Conservation (phyloP, 2,329 filamentous ascomycete species). For the Venturia asperata region DNA sequence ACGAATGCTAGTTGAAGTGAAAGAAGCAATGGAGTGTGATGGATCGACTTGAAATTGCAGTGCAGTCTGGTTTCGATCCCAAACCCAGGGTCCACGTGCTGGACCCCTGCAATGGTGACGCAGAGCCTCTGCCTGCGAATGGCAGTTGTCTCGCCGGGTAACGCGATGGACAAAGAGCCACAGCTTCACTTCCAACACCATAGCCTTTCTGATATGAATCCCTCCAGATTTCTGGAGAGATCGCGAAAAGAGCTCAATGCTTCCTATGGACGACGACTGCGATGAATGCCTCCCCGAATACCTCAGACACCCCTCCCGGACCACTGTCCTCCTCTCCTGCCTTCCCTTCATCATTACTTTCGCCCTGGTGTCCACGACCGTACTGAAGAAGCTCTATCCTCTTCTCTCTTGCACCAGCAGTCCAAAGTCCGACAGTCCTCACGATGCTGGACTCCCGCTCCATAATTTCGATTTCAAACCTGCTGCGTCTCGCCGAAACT, state of each 20-base stretch:
- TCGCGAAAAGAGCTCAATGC: slow-evolving; percentile 7
- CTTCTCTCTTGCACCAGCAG: slow-evolving; percentile 54
- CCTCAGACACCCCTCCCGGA: slow-evolving; percentile 32
- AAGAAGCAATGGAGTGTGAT: not conserved
- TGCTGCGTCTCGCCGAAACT: slow-evolving; percentile 19
- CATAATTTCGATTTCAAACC: slow-evolving; percentile 21
- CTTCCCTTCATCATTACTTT: slow-evolving; percentile 67
- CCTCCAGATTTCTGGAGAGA: not conserved
- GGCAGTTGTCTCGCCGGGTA: not conserved
- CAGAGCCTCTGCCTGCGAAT: not conserved
- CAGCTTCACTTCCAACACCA: not conserved
- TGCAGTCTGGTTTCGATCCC: not conserved
- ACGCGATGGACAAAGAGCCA: not conserved
- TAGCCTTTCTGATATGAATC: not conserved
- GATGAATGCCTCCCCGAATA: slow-evolving; percentile 52
- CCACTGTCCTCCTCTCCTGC: slow-evolving; percentile 52
- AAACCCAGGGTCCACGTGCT: not conserved
- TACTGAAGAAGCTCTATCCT: slow-evolving; percentile 64
- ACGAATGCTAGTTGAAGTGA: not conserved
- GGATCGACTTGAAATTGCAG: not conserved
- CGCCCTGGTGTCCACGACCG: slow-evolving; percentile 52
- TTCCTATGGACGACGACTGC: slow-evolving; percentile 41
- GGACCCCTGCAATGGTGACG: not conserved
- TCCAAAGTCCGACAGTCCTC: slow-evolving; percentile 28
- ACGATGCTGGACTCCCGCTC: slow-evolving; percentile 21